Base-by-base conservation (phyloP, 2,329 filamentous ascomycete genomes). In the Alternaria brassicae region DNA sequence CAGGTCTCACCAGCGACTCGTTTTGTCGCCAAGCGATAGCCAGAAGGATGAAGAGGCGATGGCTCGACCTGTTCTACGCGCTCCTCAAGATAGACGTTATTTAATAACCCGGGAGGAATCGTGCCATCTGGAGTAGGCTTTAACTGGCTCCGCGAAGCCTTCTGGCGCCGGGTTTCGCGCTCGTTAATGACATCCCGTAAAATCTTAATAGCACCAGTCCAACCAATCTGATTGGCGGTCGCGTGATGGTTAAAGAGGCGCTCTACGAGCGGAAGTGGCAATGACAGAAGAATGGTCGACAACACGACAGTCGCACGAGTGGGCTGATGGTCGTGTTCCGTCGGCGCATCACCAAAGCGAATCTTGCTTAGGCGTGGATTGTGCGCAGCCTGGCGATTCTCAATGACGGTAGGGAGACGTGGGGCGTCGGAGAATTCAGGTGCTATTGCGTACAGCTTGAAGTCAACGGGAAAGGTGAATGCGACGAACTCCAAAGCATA, bases 201-300 rank as follows among this genome's bases (percentile, higher is more conserved):
- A 52, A 81, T 70, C 37, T 74, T 77, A 4, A 68, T 72, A n/a
- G 79, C 73, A 2, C 74, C 78, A 21, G 73, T 67, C 63, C 70
- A 74, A 13, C 80, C 79, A 17, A 82, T 67, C 32, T 77, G 77
- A 17, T 72, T 76, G 40, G 84, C 85, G 8, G 88, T 81, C 25
- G 81, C 81, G 12, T 81, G 82, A 50, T 87, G 86, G 67, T 90
- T 88, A 32, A 93, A 81, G 2, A 91, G 77, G 59, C 83, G 82
- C 75, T 90, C 88, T 23, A 93, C 80, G 27, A 89, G 80, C 13
- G 84, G 80, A 65, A 90, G 91, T 0, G 91, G 91, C 6, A 93
- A 78, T 39, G 91, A 91, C 52, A 92, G 78, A 2, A 93, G 80
- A 21, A 91, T 80, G 27, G 85, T 87, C 0, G 91, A 92, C 5